Conservation (phyloP, 768 basidiomycete genomes). For the Hygrophorus pudorinus region DNA sequence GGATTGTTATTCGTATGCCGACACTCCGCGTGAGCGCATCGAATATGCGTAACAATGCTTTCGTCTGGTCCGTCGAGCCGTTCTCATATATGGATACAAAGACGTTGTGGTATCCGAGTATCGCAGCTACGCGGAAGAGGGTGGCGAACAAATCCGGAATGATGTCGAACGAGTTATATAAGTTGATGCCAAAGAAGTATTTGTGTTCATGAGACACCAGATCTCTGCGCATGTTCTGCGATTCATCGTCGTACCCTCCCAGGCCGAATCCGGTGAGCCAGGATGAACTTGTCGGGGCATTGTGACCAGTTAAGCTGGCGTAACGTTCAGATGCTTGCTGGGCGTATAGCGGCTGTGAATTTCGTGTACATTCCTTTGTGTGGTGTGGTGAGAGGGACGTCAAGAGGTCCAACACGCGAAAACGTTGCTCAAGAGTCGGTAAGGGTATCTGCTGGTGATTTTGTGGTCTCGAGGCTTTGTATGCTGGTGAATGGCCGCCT, state of each 20-base stretch:
- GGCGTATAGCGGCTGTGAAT: conserved; percentile 74
- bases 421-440: conserved; percentile 77
- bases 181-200: conserved; percentile 98
- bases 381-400: conserved; percentile 85
- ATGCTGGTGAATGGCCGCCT: conserved; percentile 38
- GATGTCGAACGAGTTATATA: conserved; percentile 98
- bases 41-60: conserved; percentile 90
- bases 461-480: conserved; percentile 33
- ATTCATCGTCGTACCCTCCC: conserved; percentile 26
- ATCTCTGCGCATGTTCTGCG: conserved; percentile 27
- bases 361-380: conserved; percentile 84
- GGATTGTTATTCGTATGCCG: conserved; percentile 88
- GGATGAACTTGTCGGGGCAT: conserved; percentile 42
- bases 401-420: conserved; percentile 77
- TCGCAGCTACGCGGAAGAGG: conserved; percentile 84
- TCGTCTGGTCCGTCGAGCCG: conserved; percentile 97
- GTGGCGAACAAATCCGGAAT: conserved; percentile 97
- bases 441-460: conserved; percentile 56
- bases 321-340: conserved; percentile 86
- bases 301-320: conserved; percentile 71
- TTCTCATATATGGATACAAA: conserved; percentile 99
- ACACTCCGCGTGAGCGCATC: conserved; percentile 85
- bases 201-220: conserved; percentile 67
- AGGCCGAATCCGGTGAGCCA: conserved; percentile 53
- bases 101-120: conserved; percentile 96